phyloP scores from a whole-genome alignment of 2,329 filamentous ascomycete genomes.

The Curvularia spicifera region DNA sequence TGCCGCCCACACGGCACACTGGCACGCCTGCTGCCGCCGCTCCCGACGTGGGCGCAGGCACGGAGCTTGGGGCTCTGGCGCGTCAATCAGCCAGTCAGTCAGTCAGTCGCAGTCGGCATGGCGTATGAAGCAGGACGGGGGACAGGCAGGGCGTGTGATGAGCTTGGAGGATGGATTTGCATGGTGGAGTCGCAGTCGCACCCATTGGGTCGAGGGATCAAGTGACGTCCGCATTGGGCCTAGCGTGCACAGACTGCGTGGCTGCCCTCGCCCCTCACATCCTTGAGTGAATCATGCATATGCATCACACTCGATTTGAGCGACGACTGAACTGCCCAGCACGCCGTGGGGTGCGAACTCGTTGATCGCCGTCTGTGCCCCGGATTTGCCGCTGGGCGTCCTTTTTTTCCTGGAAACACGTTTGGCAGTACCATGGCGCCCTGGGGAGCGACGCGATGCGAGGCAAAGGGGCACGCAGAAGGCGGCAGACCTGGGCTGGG shows the following conservation, averaged over 20 bases:
- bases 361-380: constrained; percentile 10
- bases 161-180: background rate
- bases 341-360: constrained; percentile 17
- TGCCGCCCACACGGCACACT: too few species aligned
- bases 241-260: constrained; percentile 24
- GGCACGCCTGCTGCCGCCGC: background rate
- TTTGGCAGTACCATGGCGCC: constrained; percentile 4
- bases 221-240: constrained; percentile 13
- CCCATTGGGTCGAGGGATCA: constrained; percentile 5
- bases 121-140: background rate
- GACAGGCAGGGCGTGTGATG: background rate
- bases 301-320: constrained; percentile 27
- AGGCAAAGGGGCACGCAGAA: background rate
- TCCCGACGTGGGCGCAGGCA: background rate
- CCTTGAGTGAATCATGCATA: constrained; percentile 34
- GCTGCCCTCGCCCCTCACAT: constrained; percentile 5
- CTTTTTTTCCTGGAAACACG: constrained; percentile 2
- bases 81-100: background rate
- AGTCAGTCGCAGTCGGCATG: background rate
- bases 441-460: background rate
- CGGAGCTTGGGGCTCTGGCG: background rate
- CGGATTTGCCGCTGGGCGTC: constrained; percentile 11
- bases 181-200: background rate
- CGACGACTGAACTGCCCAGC: constrained; percentile 20
- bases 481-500: too few species aligned